phyloP scores from a whole-genome alignment of 2,329 filamentous ascomycete genomes.

The Cryphonectria nitschkei region DNA sequence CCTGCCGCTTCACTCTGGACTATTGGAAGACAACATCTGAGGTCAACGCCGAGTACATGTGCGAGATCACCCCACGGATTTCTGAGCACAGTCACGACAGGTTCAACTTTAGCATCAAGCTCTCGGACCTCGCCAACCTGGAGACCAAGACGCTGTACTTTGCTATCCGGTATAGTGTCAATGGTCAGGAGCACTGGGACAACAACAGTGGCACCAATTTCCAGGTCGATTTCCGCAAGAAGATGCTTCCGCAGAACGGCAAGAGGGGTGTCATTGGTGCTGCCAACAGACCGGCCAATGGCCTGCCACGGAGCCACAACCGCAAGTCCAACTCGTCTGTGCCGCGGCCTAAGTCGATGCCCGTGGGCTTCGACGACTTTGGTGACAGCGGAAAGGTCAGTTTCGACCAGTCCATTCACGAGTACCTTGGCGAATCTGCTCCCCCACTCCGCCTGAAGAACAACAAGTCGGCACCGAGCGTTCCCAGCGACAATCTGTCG shows the following conservation, averaged over 20 bases:
- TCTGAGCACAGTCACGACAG: slow-evolving; percentile 72
- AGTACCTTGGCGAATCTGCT: slow-evolving; percentile 66
- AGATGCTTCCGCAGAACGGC: slow-evolving; percentile 64
- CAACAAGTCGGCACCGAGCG: slow-evolving; percentile 63
- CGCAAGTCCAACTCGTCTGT: slow-evolving; percentile 49
- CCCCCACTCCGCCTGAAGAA: slow-evolving; percentile 71
- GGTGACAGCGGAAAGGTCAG: slow-evolving; percentile 61
- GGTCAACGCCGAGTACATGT: slow-evolving; percentile 83
- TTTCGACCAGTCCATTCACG: slow-evolving; percentile 63
- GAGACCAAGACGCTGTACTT: slow-evolving; percentile 92
- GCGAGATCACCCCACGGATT: slow-evolving; percentile 73
- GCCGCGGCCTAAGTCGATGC: slow-evolving; percentile 59
- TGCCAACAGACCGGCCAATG: slow-evolving; percentile 53
- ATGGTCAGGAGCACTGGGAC: slow-evolving; percentile 90
- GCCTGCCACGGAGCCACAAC: slow-evolving; percentile 68
- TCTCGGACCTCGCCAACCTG: slow-evolving; percentile 88
- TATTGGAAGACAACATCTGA: slow-evolving; percentile 99
- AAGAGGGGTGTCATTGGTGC: slow-evolving; percentile 58
- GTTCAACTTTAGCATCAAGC: slow-evolving; percentile 92
- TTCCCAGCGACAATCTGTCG: slow-evolving; percentile 65
- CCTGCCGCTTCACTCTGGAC: slow-evolving; percentile 93
- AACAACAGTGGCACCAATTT: slow-evolving; percentile 89
- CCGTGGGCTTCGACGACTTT: slow-evolving; percentile 72
- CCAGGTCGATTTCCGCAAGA: slow-evolving; percentile 90
- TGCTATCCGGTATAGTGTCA: slow-evolving; percentile 85